phyloP scores from a whole-genome alignment of 2,329 filamentous ascomycete species.

The Aspergillus ibericus region DNA sequence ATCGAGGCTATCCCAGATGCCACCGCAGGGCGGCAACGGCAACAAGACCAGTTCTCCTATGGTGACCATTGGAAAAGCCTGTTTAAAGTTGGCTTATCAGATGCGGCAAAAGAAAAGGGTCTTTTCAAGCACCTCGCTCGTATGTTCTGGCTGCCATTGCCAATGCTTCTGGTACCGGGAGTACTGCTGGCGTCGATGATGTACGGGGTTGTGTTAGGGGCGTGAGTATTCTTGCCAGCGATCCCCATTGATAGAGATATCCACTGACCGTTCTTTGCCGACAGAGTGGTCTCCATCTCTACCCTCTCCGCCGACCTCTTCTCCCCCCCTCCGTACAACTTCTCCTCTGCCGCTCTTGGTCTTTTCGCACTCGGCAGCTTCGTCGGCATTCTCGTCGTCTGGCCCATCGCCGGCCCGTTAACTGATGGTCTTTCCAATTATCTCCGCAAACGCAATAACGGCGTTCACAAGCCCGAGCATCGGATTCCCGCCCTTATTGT shows the following conservation, averaged over 20 bases:
- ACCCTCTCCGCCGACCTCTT: conserved; percentile 29
- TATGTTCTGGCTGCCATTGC: conserved; percentile 26
- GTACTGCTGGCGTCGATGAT: conserved; percentile 27
- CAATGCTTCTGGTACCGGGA: conserved; percentile 24
- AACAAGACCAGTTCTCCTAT: conserved; percentile 16
- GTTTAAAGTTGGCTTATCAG: conserved; percentile 25
- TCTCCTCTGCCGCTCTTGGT: conserved; percentile 26
- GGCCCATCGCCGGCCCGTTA: conserved; percentile 41
- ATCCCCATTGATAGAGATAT: conserved; percentile 2
- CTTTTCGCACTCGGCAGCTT: conserved; percentile 37
- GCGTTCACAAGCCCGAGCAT: conserved; percentile 42
- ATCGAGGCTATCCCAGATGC: conserved; percentile 15
- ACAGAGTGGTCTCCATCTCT: conserved; percentile 28
- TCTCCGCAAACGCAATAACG: conserved; percentile 34
- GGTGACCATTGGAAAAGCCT: conserved; percentile 30
- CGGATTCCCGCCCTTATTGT: conserved; percentile 41
- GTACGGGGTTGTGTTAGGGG: conserved; percentile 30
- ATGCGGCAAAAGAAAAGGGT: conserved; percentile 20
- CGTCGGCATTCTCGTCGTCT: conserved; percentile 41
- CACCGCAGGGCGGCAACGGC: not conserved
- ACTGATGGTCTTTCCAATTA: conserved; percentile 41
- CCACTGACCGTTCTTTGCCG: not conserved
- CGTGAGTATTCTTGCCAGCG: conserved; percentile 17
- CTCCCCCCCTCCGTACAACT: conserved; percentile 34
- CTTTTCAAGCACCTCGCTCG: conserved; percentile 17